Evolutionary conservation across 2,329 filamentous ascomycete species (phyloP).

Genomic region (Fusarium pseudocircinatum): DNA sequence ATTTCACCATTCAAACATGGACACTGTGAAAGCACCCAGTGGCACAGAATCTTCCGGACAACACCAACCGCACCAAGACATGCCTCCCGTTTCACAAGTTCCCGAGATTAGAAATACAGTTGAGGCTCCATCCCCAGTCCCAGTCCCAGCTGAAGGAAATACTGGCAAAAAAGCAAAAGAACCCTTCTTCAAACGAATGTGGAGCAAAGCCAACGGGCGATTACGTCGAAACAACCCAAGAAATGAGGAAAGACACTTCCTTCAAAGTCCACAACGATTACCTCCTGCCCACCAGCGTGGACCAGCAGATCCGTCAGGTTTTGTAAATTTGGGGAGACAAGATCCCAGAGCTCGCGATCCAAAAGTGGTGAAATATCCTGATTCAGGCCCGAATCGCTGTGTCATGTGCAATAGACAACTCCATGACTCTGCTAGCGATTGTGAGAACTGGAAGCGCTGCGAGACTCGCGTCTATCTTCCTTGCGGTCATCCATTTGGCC

Average conservation of each 20-base stretch:
- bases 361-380: neutral
- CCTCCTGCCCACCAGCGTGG: neutral
- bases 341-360: neutral
- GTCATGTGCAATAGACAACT: neutral
- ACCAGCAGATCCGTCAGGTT: neutral
- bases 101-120: neutral
- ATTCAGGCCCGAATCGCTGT: neutral
- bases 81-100: neutral
- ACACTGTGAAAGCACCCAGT: neutral
- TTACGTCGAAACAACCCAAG: too few relatives aligned
- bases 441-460: neutral
- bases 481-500: slow-evolving; percentile 43
- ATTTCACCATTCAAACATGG: neutral
- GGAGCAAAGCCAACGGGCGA: neutral
- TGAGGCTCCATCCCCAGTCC: neutral
- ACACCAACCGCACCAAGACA: neutral
- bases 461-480: slow-evolving; percentile 38
- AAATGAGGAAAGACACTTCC: neutral
- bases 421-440: neutral
- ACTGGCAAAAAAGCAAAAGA: neutral
- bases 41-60: too few relatives aligned
- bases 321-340: neutral
- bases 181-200: neutral
- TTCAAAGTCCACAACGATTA: neutral
- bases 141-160: neutral